Conservation (phyloP, 1,284 basidiomycete genomes). For the Boletus semigastroideus region DNA sequence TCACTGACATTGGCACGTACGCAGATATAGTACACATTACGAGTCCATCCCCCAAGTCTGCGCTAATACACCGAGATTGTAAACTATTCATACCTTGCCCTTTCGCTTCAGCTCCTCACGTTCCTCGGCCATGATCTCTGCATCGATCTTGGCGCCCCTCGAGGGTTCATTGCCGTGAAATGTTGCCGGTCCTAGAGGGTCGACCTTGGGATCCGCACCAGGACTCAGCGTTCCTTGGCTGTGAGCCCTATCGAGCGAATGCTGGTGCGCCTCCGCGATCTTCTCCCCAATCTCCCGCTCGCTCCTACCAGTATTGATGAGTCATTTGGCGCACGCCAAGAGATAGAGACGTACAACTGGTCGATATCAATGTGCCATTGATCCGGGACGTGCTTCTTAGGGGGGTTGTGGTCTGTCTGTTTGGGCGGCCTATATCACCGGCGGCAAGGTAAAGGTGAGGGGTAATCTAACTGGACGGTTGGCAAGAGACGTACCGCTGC, state of each 20-base stretch:
- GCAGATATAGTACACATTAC: slow-evolving; percentile 4
- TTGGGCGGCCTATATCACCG: slow-evolving; percentile 16
- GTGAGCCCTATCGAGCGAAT: slow-evolving; percentile 23
- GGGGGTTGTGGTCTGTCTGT: slow-evolving; percentile 19
- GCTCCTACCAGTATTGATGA: slow-evolving; percentile 31
- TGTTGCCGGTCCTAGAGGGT: slow-evolving; percentile 45
- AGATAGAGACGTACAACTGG: slow-evolving; percentile 35
- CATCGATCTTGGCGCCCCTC: slow-evolving; percentile 60
- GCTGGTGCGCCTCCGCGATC: slow-evolving; percentile 36
- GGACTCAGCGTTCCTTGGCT: slow-evolving; percentile 26
- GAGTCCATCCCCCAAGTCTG: not conserved
- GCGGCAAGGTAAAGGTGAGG: not conserved
- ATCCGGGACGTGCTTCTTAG: slow-evolving; percentile 31
- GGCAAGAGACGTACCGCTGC: slow-evolving; percentile 35
- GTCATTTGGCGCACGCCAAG: not conserved
- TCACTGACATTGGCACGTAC: not conserved
- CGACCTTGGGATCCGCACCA: slow-evolving; percentile 29
- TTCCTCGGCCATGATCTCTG: slow-evolving; percentile 53
- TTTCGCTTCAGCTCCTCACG: slow-evolving; percentile 48
- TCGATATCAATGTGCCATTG: slow-evolving; percentile 39
- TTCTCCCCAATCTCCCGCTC: slow-evolving; percentile 41
- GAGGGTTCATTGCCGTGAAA: slow-evolving; percentile 61
- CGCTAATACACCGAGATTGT: not conserved
- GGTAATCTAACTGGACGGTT: not conserved
- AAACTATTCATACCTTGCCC: slow-evolving; percentile 35